Conservation (phyloP, 2,329 filamentous ascomycete species). For the Alternaria sp. region DNA sequence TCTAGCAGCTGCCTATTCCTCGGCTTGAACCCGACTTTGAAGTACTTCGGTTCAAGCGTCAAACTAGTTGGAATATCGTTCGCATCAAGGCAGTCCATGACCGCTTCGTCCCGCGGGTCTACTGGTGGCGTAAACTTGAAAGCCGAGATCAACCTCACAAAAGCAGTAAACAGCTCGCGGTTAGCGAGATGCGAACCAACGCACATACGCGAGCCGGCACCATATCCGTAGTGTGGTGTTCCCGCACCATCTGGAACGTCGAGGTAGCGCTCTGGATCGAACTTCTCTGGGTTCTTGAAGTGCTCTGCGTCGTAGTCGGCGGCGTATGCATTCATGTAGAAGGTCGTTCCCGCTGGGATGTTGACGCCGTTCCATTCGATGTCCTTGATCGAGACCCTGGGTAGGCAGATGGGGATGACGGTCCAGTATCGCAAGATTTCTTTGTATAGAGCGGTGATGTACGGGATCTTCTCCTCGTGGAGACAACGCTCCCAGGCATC, state of each 20-base stretch:
- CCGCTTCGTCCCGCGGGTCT: constrained; percentile 49
- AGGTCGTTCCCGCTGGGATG: constrained; percentile 77
- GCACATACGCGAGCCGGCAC: constrained; percentile 56
- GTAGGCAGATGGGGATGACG: constrained; percentile 79
- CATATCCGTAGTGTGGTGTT: constrained; percentile 57
- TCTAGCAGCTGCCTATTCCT: constrained; percentile 51
- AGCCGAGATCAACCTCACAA: constrained; percentile 55
- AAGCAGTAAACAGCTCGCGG: constrained; percentile 53
- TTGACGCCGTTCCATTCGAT: constrained; percentile 70
- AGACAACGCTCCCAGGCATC: constrained; percentile 79
- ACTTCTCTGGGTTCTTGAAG: constrained; percentile 67
- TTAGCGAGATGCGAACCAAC: constrained; percentile 55
- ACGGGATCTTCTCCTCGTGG: constrained; percentile 75
- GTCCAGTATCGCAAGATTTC: constrained; percentile 80
- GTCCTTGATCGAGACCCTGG: constrained; percentile 73
- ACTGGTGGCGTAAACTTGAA: constrained; percentile 54
- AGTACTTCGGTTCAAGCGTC: constrained; percentile 59
- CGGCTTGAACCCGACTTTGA: constrained; percentile 56
- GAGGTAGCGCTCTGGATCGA: constrained; percentile 75
- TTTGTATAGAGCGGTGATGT: constrained; percentile 78
- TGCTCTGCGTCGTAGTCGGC: constrained; percentile 74
- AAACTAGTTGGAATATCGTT: constrained; percentile 56
- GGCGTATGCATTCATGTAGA: constrained; percentile 79
- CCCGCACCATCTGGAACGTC: constrained; percentile 53
- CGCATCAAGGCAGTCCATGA: constrained; percentile 54